phyloP scores from a whole-genome alignment of 331 rosid species.

The Malus hybrid region DNA sequence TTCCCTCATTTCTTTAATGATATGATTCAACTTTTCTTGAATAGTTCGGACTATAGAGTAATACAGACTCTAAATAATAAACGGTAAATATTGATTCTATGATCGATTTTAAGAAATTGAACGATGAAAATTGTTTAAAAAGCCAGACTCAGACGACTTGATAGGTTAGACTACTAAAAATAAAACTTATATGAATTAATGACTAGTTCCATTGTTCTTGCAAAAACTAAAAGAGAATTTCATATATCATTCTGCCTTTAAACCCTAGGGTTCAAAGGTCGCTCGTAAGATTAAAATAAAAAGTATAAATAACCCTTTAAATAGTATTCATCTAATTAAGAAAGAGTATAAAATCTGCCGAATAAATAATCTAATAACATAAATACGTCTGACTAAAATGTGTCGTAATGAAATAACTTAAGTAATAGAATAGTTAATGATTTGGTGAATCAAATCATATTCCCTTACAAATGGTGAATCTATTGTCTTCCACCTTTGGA shows the following conservation, averaged over 20 bases:
- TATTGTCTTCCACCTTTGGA: constrained; percentile 43
- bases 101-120: too few relatives aligned
- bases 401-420: background rate
- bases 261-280: background rate
- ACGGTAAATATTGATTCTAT: too few relatives aligned
- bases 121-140: too few relatives aligned
- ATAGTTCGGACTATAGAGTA: too few relatives aligned
- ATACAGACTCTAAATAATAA: too few relatives aligned
- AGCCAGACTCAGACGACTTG: too few relatives aligned
- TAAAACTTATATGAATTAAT: too few relatives aligned
- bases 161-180: too few relatives aligned
- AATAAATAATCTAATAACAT: background rate
- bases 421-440: background rate
- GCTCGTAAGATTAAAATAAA: background rate
- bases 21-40: background rate
- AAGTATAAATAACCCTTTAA: too few relatives aligned
- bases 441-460: constrained; percentile 30
- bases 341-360: too few relatives aligned
- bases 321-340: too few relatives aligned
- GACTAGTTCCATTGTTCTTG: constrained; percentile 1
- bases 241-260: background rate
- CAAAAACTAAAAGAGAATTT: background rate
- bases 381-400: background rate
- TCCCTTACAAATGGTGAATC: constrained; percentile 24
- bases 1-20: constrained; percentile 6